Evolutionary conservation across 2,329 filamentous ascomycete genomes (phyloP).

Genomic region (Fusarium gaditjirri): DNA sequence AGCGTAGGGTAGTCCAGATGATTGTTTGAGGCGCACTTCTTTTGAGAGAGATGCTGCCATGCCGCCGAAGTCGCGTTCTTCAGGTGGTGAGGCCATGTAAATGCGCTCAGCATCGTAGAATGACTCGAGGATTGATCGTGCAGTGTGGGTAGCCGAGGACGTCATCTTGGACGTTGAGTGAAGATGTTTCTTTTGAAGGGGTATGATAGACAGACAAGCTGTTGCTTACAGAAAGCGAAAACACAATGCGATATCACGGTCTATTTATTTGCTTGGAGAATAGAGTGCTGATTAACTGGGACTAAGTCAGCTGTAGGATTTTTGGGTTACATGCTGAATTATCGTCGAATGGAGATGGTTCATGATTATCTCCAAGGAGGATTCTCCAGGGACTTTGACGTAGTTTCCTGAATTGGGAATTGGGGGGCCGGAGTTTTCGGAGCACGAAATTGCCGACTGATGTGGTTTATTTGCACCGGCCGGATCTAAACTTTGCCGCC

Average conservation of each 20-base stretch:
- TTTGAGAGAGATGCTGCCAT: conserved; percentile 45
- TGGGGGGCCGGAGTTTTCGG: conserved; percentile 24
- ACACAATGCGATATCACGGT: background rate
- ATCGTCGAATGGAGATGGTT: background rate
- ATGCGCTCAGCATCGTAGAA: conserved; percentile 51
- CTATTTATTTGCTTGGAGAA: background rate
- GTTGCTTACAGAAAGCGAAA: background rate
- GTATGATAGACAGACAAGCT: background rate
- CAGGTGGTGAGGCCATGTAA: conserved; percentile 47
- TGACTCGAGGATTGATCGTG: conserved; percentile 44
- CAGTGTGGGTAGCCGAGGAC: conserved; percentile 18
- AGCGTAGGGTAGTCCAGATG: conserved; percentile 49
- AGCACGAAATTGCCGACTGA: background rate
- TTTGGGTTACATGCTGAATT: background rate
- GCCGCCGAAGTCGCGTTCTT: conserved; percentile 46
- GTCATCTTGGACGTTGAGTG: background rate
- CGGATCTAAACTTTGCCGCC: background rate
- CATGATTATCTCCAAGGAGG: conserved; percentile 21
- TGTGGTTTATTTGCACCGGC: too few species aligned
- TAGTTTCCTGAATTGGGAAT: conserved; percentile 11
- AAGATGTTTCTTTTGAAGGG: too few species aligned
- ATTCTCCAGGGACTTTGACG: conserved; percentile 9
- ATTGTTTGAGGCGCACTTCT: conserved; percentile 45
- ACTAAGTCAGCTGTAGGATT: background rate
- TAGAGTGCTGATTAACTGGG: conserved; percentile 6